Conservation (phyloP, 129 eudicot genomes). For the Chrysanthemum seticuspe region DNA sequence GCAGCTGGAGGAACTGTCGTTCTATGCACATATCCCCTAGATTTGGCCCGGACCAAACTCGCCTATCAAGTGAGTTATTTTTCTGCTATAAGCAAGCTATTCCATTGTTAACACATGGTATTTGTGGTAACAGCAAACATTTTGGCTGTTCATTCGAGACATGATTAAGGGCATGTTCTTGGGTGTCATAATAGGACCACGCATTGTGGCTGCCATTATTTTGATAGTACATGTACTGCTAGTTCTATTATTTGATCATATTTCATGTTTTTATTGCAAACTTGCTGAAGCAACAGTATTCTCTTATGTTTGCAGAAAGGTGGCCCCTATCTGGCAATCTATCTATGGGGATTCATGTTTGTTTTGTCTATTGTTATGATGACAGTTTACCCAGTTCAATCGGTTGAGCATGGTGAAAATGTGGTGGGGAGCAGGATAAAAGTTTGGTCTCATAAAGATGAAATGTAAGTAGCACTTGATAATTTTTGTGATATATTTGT, state of each 20-base stretch:
- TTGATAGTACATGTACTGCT: constrained; percentile 76
- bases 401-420: too few relatives aligned
- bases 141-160: constrained; percentile 81
- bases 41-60: constrained; percentile 97
- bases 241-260: not conserved
- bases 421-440: too few relatives aligned
- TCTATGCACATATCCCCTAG: constrained; percentile 90
- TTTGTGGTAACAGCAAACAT: constrained; percentile 72
- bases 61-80: constrained; percentile 77
- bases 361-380: constrained; percentile 89
- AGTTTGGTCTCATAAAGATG: too few relatives aligned
- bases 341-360: constrained; percentile 96
- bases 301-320: constrained; percentile 74
- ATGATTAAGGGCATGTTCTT: constrained; percentile 82
- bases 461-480: too few relatives aligned
- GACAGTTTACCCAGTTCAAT: constrained; percentile 85
- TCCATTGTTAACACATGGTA: not conserved
- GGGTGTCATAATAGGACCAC: constrained; percentile 73
- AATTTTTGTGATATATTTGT: too few relatives aligned
- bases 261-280: not conserved
- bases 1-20: constrained; percentile 99
- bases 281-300: constrained; percentile 1
- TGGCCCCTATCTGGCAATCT: constrained; percentile 96
- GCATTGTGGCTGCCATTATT: constrained; percentile 90
- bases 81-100: constrained; percentile 10